Evolutionary conservation across 495 filamentous ascomycete species (phyloP).

Genomic region (Mytilinidion resinicola): DNA sequence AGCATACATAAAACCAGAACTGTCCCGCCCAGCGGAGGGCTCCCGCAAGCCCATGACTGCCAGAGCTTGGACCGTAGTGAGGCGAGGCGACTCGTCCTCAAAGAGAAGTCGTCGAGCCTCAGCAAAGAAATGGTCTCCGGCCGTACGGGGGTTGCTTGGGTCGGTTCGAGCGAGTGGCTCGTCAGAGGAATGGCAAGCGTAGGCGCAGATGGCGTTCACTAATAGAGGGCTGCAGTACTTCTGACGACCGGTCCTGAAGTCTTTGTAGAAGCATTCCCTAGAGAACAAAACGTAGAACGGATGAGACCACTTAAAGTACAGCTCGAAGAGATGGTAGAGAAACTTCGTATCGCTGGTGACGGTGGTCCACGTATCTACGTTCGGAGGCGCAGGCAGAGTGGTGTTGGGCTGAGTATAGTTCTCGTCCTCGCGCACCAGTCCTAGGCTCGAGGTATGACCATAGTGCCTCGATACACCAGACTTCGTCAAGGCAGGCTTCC

Average conservation of each 20-base stretch:
- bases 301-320: conserved; percentile 82
- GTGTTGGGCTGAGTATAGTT: conserved; percentile 17
- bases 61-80: conserved; percentile 75
- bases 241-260: conserved; percentile 49
- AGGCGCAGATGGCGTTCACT: conserved; percentile 66
- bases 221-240: conserved; percentile 67
- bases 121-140: conserved; percentile 67
- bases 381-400: not conserved
- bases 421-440: conserved; percentile 28
- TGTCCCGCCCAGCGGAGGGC: conserved; percentile 40
- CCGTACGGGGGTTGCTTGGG: conserved; percentile 54
- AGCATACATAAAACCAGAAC: conserved; percentile 61
- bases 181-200: conserved; percentile 68
- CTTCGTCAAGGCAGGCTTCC: conserved; percentile 20
- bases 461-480: conserved; percentile 19
- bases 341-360: conserved; percentile 52
- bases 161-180: conserved; percentile 56
- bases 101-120: conserved; percentile 57
- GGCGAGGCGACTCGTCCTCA: conserved; percentile 49
- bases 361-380: conserved; percentile 48
- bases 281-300: conserved; percentile 66
- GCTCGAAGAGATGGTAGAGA: conserved; percentile 56
- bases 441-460: conserved; percentile 23
- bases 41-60: conserved; percentile 55
- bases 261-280: conserved; percentile 64